phyloP scores from a whole-genome alignment of 1,284 basidiomycete genomes.

The Exobasidium rhododendri region DNA sequence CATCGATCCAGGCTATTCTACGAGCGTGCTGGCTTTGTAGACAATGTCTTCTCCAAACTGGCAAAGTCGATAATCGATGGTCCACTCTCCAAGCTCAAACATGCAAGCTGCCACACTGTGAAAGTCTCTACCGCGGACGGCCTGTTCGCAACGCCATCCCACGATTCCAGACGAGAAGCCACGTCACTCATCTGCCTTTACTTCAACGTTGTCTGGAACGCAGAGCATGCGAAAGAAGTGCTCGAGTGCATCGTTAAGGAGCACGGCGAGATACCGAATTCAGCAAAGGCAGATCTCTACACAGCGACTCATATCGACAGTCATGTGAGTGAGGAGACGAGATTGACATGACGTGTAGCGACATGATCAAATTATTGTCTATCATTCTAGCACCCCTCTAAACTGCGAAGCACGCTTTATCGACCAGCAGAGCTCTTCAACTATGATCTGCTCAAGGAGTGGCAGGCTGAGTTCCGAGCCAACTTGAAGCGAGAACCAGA shows the following conservation, averaged over 20 bases:
- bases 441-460: background rate
- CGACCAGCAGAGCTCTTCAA: slow-evolving; percentile 11
- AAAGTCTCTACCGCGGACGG: slow-evolving; percentile 3
- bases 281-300: slow-evolving; percentile 10
- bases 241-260: slow-evolving; percentile 9
- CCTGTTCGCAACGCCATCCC: background rate
- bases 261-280: slow-evolving; percentile 9
- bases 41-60: slow-evolving; percentile 1
- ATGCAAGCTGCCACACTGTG: slow-evolving; percentile 3
- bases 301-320: slow-evolving; percentile 3
- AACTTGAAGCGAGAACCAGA: background rate
- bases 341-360: background rate
- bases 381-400: slow-evolving; percentile 9
- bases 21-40: slow-evolving; percentile 6
- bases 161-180: background rate
- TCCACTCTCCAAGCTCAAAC: background rate
- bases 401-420: slow-evolving; percentile 6
- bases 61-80: slow-evolving; percentile 10
- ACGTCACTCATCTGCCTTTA: slow-evolving; percentile 8
- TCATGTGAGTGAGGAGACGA: background rate
- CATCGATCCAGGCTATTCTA: slow-evolving; percentile 6
- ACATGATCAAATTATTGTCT: background rate
- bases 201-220: slow-evolving; percentile 4
- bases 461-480: background rate
- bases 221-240: slow-evolving; percentile 2